Percentiles rank a stretch among this genome's conserved stretches.
Conservation (phyloP, 2,329 filamentous ascomycete species). For the Aspergillus pseudoviridinutans region DNA sequence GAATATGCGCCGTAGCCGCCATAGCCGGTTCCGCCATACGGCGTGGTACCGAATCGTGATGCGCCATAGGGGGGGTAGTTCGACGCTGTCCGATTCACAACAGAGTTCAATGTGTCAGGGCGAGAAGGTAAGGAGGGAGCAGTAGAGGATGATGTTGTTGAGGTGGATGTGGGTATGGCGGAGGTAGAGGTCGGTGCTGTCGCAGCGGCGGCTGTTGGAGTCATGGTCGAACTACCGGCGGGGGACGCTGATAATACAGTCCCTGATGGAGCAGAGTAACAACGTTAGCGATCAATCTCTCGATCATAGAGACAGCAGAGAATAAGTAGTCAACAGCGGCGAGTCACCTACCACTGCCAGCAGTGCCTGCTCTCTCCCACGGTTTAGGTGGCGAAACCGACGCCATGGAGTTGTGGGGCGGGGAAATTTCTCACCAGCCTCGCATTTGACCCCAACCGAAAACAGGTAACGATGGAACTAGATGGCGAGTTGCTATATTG, state of each 20-base stretch:
- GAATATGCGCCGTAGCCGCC: slow-evolving; percentile 50
- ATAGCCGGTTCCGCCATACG: slow-evolving; percentile 40
- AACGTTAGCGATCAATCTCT: not conserved
- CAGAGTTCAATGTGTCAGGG: slow-evolving; percentile 70
- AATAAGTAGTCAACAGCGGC: slow-evolving; percentile 2
- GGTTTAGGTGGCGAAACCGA: slow-evolving; percentile 86
- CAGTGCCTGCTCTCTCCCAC: slow-evolving; percentile 77
- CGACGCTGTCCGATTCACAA: slow-evolving; percentile 84
- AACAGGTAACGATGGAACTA: slow-evolving; percentile 1
- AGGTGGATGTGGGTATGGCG: slow-evolving; percentile 28
- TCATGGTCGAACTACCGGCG: slow-evolving; percentile 19
- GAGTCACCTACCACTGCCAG: slow-evolving; percentile 49
- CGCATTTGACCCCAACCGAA: slow-evolving; percentile 21
- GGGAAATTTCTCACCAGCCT: slow-evolving; percentile 20
- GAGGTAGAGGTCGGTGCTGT: slow-evolving; percentile 41
- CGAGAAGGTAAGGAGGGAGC: slow-evolving; percentile 74
- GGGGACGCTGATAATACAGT: slow-evolving; percentile 24
- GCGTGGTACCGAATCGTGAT: slow-evolving; percentile 53
- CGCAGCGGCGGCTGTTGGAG: slow-evolving; percentile 37
- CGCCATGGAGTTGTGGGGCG: slow-evolving; percentile 45
- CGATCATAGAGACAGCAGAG: not conserved
- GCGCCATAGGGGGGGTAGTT: slow-evolving; percentile 67
- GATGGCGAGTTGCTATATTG: not conserved
- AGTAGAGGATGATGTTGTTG: slow-evolving; percentile 39
- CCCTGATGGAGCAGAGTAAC: slow-evolving; percentile 10